Evolutionary conservation across 169 alveolate species (phyloP), one percentile per base, ranked within the genome.

Genomic region (Plasmodium sp.): DNA sequence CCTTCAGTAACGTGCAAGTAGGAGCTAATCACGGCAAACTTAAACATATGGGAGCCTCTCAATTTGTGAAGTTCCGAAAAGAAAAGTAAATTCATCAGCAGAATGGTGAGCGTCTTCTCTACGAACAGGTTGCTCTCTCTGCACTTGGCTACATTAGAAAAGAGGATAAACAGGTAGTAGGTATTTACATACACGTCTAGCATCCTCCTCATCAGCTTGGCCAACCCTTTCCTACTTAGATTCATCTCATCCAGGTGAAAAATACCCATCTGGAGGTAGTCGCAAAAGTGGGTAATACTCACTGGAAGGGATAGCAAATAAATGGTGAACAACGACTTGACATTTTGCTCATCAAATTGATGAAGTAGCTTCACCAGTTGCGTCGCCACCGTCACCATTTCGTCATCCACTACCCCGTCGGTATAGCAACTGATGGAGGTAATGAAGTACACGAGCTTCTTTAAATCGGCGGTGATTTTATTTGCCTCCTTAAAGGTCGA

Each of bases 171-270:
- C 67, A 86, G 45, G 58, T 86, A 86, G 41, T 54, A 86, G 1
- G 94, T 90, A 18, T 80, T 90, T 9, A 90, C 48, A 71, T 90
- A 90, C 2, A 90, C 22, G 73, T 90, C 94, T 9, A 81, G 10
- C 31, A 90, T 34, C n/a, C 41, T 90, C 31, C 36, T 80, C 51
- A 80, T 81, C 36, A 85, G 3, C 22, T 34, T 75, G 6, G 14
- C 2, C 18, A 85, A 58, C 12, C 39, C 39, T 22, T 85, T 7
- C 12, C 1, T 33, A 14, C 80, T 34, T 48, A 39, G 5, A 1
- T 39, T 3, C 34, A 14, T 0, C n/a, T 48, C 77, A 51, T 43
- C 16, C 14, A 90, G 67, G 7, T 2, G 77, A 81, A 90, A 90
- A 12, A 41, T 14, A n/a, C 36, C 77, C 6, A 33, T 51, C 43